These are phyloP conservation scores for Penicillium argentinense DNA, from an alignment of 495 filamentous ascomycete species.

Conservation along the genomic window DNA sequence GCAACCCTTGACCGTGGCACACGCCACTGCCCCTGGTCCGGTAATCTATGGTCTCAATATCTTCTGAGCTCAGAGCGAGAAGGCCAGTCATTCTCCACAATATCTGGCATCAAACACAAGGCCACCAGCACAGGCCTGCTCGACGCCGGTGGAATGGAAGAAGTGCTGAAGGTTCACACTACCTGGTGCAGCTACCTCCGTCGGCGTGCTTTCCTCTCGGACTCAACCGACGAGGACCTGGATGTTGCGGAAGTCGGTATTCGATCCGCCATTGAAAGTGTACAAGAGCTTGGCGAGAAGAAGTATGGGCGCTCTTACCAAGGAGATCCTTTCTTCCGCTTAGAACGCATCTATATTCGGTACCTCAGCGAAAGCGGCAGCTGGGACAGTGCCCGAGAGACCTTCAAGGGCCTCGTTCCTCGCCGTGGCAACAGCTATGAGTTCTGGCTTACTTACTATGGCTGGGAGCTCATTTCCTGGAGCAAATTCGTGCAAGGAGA, in stretches of 20 bases:
- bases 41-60: slow-evolving; percentile 84
- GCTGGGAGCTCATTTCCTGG: slow-evolving; percentile 83
- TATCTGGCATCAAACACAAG: slow-evolving; percentile 86
- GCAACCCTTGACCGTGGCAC: slow-evolving; percentile 72
- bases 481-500: slow-evolving; percentile 53
- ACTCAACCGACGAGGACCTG: slow-evolving; percentile 81
- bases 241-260: slow-evolving; percentile 92
- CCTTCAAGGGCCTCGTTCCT: slow-evolving; percentile 70
- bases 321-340: slow-evolving; percentile 81
- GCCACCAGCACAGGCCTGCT: slow-evolving; percentile 82
- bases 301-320: slow-evolving; percentile 73
- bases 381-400: slow-evolving; percentile 62
- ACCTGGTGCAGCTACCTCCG: slow-evolving; percentile 93
- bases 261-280: slow-evolving; percentile 76
- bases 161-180: slow-evolving; percentile 83
- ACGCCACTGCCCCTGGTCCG: slow-evolving; percentile 88
- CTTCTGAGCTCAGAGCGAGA: slow-evolving; percentile 79
- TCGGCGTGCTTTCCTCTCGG: slow-evolving; percentile 72
- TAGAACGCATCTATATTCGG: slow-evolving; percentile 90
- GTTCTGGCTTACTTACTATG: slow-evolving; percentile 89
- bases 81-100: slow-evolving; percentile 68
- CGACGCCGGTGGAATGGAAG: slow-evolving; percentile 72
- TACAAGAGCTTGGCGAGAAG: slow-evolving; percentile 72
- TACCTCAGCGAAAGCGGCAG: slow-evolving; percentile 78
- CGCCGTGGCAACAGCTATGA: slow-evolving; percentile 75